These are phyloP conservation scores for Ilyonectria mors-panacis DNA, from an alignment of 2,329 filamentous ascomycete genomes.

Conservation along the genomic window DNA sequence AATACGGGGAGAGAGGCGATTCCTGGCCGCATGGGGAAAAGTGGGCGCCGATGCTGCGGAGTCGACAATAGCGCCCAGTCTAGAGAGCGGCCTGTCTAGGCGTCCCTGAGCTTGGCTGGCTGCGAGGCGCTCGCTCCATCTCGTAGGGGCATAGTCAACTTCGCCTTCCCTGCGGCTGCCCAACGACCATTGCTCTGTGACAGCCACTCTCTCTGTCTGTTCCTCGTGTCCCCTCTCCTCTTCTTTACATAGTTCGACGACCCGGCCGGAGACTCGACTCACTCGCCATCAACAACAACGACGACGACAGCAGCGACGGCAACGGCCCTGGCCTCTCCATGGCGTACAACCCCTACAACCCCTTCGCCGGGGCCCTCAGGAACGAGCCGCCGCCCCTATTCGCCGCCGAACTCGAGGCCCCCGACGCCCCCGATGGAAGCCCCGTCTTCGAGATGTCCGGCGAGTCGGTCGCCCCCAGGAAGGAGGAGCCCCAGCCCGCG, in stretches of 20 bases:
- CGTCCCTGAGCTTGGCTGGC: neutral
- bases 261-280: neutral
- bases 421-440: conserved; percentile 38
- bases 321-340: conserved; percentile 28
- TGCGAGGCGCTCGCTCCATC: neutral
- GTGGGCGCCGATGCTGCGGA: no score
- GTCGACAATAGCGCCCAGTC: no score
- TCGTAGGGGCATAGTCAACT: neutral
- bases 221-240: neutral
- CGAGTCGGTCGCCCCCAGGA: conserved; percentile 42
- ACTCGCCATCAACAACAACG: neutral
- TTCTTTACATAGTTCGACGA: neutral
- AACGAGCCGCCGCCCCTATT: conserved; percentile 46
- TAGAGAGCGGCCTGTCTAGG: neutral
- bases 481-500: conserved; percentile 21
- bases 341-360: conserved; percentile 35
- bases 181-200: neutral
- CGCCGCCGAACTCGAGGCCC: conserved; percentile 51
- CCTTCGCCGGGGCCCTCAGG: conserved; percentile 24
- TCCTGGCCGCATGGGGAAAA: no score
- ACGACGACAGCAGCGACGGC: conserved; percentile 11
- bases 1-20: no score
- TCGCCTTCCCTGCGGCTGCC: conserved; percentile 1
- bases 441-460: conserved; percentile 53
- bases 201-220: neutral